Evolutionary conservation across 768 basidiomycete species (phyloP), one percentile per base, ranked within the genome.

Genomic region (Hebeloma cylindrosporum): DNA sequence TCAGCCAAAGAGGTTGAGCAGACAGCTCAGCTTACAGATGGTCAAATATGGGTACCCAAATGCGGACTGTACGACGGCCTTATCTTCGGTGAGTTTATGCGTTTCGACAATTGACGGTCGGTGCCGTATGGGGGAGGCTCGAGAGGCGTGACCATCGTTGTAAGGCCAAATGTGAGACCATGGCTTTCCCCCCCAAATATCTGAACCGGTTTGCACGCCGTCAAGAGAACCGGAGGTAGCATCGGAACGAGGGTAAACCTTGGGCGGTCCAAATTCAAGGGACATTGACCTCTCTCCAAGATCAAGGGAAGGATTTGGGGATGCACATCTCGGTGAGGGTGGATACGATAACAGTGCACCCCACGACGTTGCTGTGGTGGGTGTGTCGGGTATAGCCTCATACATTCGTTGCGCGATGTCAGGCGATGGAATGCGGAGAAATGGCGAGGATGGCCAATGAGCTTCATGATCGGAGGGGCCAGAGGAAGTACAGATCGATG

Each of bases 361-460:
- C 78, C 77, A 78, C 10, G 68, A 69, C 3, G 77, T 77, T 11
- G 73, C 70, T 2, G 74, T 78, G 23, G 67, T 63, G 13, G 77
- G 78, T 20, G 80, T 79, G 4, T 62, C 64, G 2, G 82, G 82
- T 8, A 57, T 62, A 52, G 80, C 74, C 23, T 82, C 80, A 14
- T 74, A 58, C 62, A 78, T 71, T 26, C 85, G 73, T 48, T 66
- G 64, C 4, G 73, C 81, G 29, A 84, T 60, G 59, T 86, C 84
- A 16, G 80, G 82, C 11, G 82, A 76, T 9, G 74, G 75, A 14
- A 78, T 56, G 29, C 71, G 68, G 20, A 67, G 65, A 22, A 62
- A 54, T 25, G 23, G 13, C 22, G 37, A 25, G 60, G 66, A 5
- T 64, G 56, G 14, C 59, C 54, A 4, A 64, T 67, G 6, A 66